Conservation (phyloP, 2,329 filamentous ascomycete genomes). For the Paecilomyces variotii region DNA sequence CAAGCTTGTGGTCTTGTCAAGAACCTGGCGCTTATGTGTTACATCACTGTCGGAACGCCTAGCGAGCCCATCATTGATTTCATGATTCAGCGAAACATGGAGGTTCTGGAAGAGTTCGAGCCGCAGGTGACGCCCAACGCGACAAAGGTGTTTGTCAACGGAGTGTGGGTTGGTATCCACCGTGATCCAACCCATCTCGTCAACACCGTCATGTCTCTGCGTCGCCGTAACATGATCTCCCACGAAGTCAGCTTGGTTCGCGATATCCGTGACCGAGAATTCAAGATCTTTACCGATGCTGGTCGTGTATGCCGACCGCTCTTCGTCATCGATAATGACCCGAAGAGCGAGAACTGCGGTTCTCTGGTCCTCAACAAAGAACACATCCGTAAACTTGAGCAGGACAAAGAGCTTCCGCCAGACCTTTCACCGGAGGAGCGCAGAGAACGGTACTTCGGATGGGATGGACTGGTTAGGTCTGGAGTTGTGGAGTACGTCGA, state of each 20-base stretch:
- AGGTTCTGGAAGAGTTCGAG: slow-evolving; percentile 91
- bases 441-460: slow-evolving; percentile 62
- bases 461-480: slow-evolving; percentile 73
- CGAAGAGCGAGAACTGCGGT: slow-evolving; percentile 64
- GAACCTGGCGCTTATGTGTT: slow-evolving; percentile 96
- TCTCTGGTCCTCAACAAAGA: slow-evolving; percentile 75
- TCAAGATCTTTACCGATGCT: slow-evolving; percentile 97
- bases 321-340: slow-evolving; percentile 85
- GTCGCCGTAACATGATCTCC: slow-evolving; percentile 74
- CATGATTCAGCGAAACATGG: slow-evolving; percentile 94
- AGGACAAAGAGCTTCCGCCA: slow-evolving; percentile 58
- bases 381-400: slow-evolving; percentile 68
- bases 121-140: slow-evolving; percentile 77
- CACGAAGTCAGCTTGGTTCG: slow-evolving; percentile 91
- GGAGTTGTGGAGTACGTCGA: slow-evolving; percentile 95
- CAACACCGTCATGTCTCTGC: slow-evolving; percentile 65
- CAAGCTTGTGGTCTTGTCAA: slow-evolving; percentile 98
- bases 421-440: slow-evolving; percentile 53
- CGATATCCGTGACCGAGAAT: slow-evolving; percentile 93
- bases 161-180: slow-evolving; percentile 95
- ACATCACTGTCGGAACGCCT: slow-evolving; percentile 89
- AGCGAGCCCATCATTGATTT: slow-evolving; percentile 87
- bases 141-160: slow-evolving; percentile 97
- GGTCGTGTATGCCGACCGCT: slow-evolving; percentile 89
- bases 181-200: slow-evolving; percentile 82